Base-by-base conservation (phyloP, 2,329 filamentous ascomycete species). In the Colletotrichum costaricense region DNA sequence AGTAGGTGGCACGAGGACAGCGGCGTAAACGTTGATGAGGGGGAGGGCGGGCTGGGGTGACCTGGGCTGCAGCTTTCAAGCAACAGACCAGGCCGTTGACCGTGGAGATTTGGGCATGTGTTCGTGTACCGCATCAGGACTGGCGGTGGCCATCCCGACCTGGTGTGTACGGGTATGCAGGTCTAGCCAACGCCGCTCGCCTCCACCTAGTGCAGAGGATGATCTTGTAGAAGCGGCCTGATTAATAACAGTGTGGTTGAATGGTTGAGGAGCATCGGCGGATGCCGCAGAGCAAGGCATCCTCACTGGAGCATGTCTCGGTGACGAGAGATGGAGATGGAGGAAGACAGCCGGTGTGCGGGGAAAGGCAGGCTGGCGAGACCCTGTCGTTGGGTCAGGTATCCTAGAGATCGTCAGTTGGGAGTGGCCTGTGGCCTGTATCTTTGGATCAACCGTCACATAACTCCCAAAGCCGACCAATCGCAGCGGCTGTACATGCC, bases 401-500 rank as follows among this genome's bases (percentile, higher is more conserved):
- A 55, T 68, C 54, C 28, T 54, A 59, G 62, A 28, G 55, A 55
- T 55, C 56, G 65, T 63, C 56, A 60, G 56, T 67, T 16, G 57
- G n/a, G 24, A 26, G 52, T 38, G 16, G 42, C n/a, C 30, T 67
- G n/a, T 67, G 33, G 28, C 68, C 58, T 52, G 58, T 63, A 26
- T 59, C 24, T 58, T 59, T 54, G 30, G 54, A 74, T 67, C 63
- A 28, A 14, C 57, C 63, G 56, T 33, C 42, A 38, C 56, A 59
- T 33, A 56, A 28, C 56, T 60, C 26, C 28, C 19, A 9, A 24
- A 28, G 8, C 56, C 46, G 55, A 65, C 57, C 69, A 69, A 73
- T 66, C 49, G 72, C 11, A 26, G 69, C 72, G 73, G 74, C 59
- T 75, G 67, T 58, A 65, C 69, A 70, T 75, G 54, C 74, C 73